Conservation (phyloP, 805 yeast genomes). For the Pichia exigua region DNA sequence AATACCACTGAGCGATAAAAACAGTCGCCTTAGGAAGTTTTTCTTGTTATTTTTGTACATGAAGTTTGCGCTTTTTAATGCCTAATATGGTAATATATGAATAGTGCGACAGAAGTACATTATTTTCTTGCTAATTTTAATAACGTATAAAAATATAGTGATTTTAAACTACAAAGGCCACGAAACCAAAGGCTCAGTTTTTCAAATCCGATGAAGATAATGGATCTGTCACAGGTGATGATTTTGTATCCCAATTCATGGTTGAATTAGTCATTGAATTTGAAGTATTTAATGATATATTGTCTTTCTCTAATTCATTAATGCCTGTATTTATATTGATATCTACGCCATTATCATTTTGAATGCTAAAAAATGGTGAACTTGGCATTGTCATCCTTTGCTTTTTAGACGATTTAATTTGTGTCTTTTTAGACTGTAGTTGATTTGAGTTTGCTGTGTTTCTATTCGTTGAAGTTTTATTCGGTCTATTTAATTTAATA, state of each 20-base stretch:
- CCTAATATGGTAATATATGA: neutral
- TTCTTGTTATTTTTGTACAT: neutral
- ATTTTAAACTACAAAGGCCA: too few species aligned
- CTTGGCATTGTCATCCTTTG: conserved; percentile 23
- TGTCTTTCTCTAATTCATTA: conserved; percentile 10
- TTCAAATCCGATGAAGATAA: conserved; percentile 7
- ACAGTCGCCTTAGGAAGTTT: neutral
- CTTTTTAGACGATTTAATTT: neutral
- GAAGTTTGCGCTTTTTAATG: neutral
- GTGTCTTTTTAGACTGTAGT: neutral
- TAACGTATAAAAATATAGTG: too few species aligned
- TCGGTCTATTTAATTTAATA: neutral
- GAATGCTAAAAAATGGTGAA: conserved; percentile 25
- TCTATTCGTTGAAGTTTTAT: neutral
- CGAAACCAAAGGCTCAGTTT: neutral
- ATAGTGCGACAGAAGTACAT: too few species aligned
- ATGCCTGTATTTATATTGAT: neutral
- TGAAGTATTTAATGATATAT: conserved; percentile 16
- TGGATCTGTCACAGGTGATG: conserved; percentile 25
- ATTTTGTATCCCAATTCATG: conserved; percentile 17
- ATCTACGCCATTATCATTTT: conserved; percentile 4
- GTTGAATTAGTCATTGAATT: conserved; percentile 9
- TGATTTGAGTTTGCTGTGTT: neutral
- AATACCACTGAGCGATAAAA: neutral
- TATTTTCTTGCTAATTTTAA: too few species aligned